These are phyloP conservation scores for Epichloe brachyelytri DNA, from an alignment of 2,329 filamentous ascomycete species.

Conservation along the genomic window DNA sequence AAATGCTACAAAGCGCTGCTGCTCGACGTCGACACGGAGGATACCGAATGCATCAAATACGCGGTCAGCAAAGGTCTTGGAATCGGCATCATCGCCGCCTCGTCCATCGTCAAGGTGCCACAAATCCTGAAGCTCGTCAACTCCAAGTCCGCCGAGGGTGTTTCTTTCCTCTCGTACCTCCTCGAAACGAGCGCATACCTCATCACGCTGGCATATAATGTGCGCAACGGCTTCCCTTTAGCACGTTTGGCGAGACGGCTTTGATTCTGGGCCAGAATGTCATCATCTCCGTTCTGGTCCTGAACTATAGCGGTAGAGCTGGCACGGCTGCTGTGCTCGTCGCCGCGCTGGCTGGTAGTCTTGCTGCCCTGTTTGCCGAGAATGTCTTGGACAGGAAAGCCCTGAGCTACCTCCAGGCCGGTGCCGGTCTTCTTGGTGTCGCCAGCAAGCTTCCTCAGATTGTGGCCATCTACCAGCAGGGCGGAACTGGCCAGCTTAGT, in stretches of 20 bases:
- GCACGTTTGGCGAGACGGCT: constrained; percentile 90
- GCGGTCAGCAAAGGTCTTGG: constrained; percentile 86
- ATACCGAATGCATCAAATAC: constrained; percentile 72
- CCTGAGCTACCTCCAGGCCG: constrained; percentile 68
- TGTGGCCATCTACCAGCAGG: constrained; percentile 67
- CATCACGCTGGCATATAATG: constrained; percentile 84
- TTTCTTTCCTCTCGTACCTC: constrained; percentile 82
- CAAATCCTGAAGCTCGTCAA: constrained; percentile 87
- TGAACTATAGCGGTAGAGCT: constrained; percentile 64
- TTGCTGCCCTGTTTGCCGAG: constrained; percentile 57
- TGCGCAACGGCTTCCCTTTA: constrained; percentile 85
- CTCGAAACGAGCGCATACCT: constrained; percentile 84
- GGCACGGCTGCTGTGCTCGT: constrained; percentile 64
- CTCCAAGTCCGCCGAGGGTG: constrained; percentile 67
- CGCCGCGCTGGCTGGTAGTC: constrained; percentile 56
- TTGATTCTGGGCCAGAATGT: constrained; percentile 89
- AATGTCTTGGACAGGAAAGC: constrained; percentile 51
- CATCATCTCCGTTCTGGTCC: constrained; percentile 71
- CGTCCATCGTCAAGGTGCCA: constrained; percentile 86
- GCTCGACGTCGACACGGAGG: constrained; percentile 67
- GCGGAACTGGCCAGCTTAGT: constrained; percentile 87
- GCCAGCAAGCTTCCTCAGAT: constrained; percentile 95
- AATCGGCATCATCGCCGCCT: constrained; percentile 83
- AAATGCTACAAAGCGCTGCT: constrained; percentile 78
- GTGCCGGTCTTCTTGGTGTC: constrained; percentile 69